Evolutionary conservation across 1,284 basidiomycete species (phyloP).

Genomic region (Heterobasidion occidentale): DNA sequence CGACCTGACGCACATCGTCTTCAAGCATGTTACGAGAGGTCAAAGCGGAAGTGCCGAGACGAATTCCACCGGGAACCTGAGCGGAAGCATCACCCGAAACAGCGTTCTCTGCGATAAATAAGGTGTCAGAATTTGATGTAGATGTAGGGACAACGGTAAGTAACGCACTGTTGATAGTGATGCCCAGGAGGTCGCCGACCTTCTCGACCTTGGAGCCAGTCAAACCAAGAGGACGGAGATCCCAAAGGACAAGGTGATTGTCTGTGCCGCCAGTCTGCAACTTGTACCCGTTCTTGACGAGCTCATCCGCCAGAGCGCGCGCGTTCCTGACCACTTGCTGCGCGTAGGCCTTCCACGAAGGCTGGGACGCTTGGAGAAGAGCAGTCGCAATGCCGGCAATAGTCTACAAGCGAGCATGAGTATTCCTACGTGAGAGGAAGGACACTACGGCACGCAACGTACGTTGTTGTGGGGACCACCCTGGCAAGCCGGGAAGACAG

Average conservation of each 20-base stretch:
- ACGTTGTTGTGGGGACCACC: slow-evolving; percentile 99
- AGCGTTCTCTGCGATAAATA: slow-evolving; percentile 69
- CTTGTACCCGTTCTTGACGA: slow-evolving; percentile 81
- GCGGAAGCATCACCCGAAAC: slow-evolving; percentile 95
- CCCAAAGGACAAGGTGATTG: slow-evolving; percentile 98
- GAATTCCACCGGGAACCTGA: slow-evolving; percentile 95
- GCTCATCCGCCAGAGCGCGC: slow-evolving; percentile 62
- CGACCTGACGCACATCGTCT: slow-evolving; percentile 82
- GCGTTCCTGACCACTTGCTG: slow-evolving; percentile 92
- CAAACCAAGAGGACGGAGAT: slow-evolving; percentile 89
- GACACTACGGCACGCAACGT: slow-evolving; percentile 18
- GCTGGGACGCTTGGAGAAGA: slow-evolving; percentile 90
- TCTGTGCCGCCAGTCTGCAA: slow-evolving; percentile 97
- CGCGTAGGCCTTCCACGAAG: slow-evolving; percentile 90
- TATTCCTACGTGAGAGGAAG: slow-evolving; percentile 1
- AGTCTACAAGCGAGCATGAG: slow-evolving; percentile 44
- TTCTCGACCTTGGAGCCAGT: slow-evolving; percentile 99
- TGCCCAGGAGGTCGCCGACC: slow-evolving; percentile 94
- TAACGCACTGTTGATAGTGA: slow-evolving; percentile 86
- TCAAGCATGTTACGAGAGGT: slow-evolving; percentile 94
- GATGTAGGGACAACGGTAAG: background rate
- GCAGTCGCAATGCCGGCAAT: slow-evolving; percentile 95
- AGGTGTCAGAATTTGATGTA: background rate
- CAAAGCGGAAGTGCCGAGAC: slow-evolving; percentile 90
- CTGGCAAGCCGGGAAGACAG: slow-evolving; percentile 99